Evolutionary conservation across 441 rosid species (phyloP).

Genomic region (Gossypium gossypioides): DNA sequence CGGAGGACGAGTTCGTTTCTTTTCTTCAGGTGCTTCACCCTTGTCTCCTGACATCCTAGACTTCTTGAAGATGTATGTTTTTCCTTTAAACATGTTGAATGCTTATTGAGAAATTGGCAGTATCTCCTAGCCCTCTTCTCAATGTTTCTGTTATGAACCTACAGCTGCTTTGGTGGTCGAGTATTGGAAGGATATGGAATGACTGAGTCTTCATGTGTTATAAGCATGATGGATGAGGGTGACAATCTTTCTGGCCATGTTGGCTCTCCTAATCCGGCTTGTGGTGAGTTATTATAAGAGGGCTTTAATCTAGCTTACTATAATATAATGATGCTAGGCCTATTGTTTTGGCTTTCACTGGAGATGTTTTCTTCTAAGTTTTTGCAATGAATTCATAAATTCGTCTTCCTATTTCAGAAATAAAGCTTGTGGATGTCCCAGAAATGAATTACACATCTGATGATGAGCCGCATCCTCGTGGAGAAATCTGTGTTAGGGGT

Average conservation of each 20-base stretch:
- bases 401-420: slow-evolving; percentile 46
- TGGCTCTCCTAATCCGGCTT: slow-evolving; percentile 91
- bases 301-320: neutral
- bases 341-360: neutral
- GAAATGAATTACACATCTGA: slow-evolving; percentile 93
- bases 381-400: neutral
- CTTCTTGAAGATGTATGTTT: slow-evolving; percentile 76
- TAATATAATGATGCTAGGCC: neutral
- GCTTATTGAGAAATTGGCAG: slow-evolving; percentile 1
- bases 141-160: slow-evolving; percentile 13
- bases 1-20: slow-evolving; percentile 83
- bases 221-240: slow-evolving; percentile 61
- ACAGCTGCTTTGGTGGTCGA: slow-evolving; percentile 80
- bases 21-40: slow-evolving; percentile 91
- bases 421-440: slow-evolving; percentile 91
- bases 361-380: neutral
- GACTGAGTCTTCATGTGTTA: slow-evolving; percentile 89
- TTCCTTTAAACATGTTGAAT: slow-evolving; percentile 11
- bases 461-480: slow-evolving; percentile 84
- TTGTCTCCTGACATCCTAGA: slow-evolving; percentile 95
- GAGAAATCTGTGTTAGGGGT: slow-evolving; percentile 96
- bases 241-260: slow-evolving; percentile 83
- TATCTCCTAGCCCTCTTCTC: slow-evolving; percentile 8
- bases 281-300: slow-evolving; percentile 46
- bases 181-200: slow-evolving; percentile 92